Evolutionary conservation across 768 basidiomycete species (phyloP).

Genomic region (Gautieria morchelliformis): DNA sequence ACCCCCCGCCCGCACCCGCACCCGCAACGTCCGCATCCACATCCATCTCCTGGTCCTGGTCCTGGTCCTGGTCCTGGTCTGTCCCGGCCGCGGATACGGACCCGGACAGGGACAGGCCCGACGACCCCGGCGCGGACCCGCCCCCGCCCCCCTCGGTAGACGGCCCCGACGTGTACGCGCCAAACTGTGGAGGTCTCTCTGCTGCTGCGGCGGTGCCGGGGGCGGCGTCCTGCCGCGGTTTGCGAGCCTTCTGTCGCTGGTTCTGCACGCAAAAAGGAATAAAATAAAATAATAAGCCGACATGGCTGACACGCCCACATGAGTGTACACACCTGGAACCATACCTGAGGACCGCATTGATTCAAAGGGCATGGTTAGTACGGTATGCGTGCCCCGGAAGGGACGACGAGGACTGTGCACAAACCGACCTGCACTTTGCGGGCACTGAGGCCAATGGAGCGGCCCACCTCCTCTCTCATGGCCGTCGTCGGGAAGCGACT

Average conservation of each 20-base stretch:
- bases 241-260: conserved; percentile 79
- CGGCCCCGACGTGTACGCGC: conserved; percentile 31
- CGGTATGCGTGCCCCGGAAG: too few relatives aligned
- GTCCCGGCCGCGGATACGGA: too few relatives aligned
- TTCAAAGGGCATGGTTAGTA: too few relatives aligned
- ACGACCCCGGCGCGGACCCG: too few relatives aligned
- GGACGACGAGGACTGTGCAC: neutral
- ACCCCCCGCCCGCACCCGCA: too few relatives aligned
- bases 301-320: neutral
- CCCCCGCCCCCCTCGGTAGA: too few relatives aligned
- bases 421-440: conserved; percentile 77
- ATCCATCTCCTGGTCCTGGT: too few relatives aligned
- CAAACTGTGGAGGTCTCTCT: conserved; percentile 51
- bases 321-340: conserved; percentile 65
- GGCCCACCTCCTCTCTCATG: conserved; percentile 80
- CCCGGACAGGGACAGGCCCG: too few relatives aligned
- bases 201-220: conserved; percentile 26
- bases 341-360: conserved; percentile 43
- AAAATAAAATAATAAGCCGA: conserved; percentile 14
- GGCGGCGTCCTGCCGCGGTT: conserved; percentile 53
- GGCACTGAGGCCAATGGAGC: conserved; percentile 80
- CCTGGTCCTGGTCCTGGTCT: too few relatives aligned
- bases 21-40: too few relatives aligned
- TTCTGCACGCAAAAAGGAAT: conserved; percentile 38
- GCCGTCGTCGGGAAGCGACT: conserved; percentile 85